phyloP scores from a whole-genome alignment of 352 stramenopile species.

The Pelagophyceae sp. region DNA sequence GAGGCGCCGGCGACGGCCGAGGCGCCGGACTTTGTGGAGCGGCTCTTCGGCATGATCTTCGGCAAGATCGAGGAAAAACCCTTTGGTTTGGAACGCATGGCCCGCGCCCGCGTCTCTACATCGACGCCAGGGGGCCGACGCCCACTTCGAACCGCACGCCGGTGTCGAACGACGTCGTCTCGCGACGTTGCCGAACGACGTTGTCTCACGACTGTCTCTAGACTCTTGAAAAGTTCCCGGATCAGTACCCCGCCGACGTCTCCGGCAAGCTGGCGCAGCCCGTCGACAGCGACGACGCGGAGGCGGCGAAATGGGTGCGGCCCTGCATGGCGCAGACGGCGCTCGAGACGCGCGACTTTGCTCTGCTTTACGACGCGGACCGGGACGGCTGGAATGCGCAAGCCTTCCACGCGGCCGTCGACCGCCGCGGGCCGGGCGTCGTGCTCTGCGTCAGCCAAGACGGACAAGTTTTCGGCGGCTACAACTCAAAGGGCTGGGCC shows the following conservation, averaged over 20 bases:
- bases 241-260: slow-evolving; percentile 54
- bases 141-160: no score
- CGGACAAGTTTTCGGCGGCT: slow-evolving; percentile 34
- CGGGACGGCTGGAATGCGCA: slow-evolving; percentile 50
- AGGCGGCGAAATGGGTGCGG: slow-evolving; percentile 37
- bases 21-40: slow-evolving; percentile 48
- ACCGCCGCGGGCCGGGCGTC: slow-evolving; percentile 45
- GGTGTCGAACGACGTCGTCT: no score
- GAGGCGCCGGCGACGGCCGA: neutral
- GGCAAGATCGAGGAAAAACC: slow-evolving; percentile 49
- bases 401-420: slow-evolving; percentile 50
- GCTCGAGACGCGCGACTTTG: slow-evolving; percentile 45
- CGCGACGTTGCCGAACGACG: no score
- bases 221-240: slow-evolving; percentile 30
- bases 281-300: slow-evolving; percentile 42
- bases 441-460: slow-evolving; percentile 36
- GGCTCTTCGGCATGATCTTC: slow-evolving; percentile 62
- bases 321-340: slow-evolving; percentile 58
- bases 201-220: no score
- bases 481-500: slow-evolving; percentile 37
- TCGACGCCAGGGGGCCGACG: no score
- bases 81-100: slow-evolving; percentile 38
- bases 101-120: no score
- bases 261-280: slow-evolving; percentile 42
- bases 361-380: slow-evolving; percentile 53